A percentile compares a stretch with the other conserved stretches of the same genome.
Conservation (phyloP, 176 grass and related monocot genomes). For the Guadua angustifolia region DNA sequence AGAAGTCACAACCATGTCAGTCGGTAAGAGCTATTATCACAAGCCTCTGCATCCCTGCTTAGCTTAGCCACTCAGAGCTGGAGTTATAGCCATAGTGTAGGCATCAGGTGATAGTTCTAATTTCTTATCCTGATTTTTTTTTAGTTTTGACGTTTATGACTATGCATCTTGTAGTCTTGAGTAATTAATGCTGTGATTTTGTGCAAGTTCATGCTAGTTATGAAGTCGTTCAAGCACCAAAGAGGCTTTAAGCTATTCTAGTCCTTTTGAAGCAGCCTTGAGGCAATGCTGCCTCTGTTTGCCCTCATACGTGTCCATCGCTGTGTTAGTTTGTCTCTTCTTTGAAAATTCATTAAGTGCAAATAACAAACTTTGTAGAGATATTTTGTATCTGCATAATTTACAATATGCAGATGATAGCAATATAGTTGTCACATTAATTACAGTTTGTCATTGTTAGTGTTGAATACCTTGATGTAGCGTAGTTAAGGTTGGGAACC, state of each 20-base stretch:
- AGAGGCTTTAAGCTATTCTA: not conserved
- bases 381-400: not conserved
- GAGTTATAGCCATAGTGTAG: too few species aligned
- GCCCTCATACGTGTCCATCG: not conserved
- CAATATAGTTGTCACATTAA: not conserved
- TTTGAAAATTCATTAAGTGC: not conserved
- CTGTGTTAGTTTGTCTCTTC: not conserved
- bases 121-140: too few species aligned
- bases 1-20: not conserved
- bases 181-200: not conserved
- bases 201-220: not conserved
- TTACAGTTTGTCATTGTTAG: not conserved
- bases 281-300: too few species aligned
- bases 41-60: not conserved
- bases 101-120: too few species aligned
- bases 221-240: not conserved
- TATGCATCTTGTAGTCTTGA: not conserved
- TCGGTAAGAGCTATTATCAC: not conserved
- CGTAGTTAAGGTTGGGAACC: not conserved
- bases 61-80: too few species aligned
- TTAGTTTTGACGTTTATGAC: not conserved
- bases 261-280: too few species aligned
- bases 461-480: not conserved
- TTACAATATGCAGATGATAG: not conserved
- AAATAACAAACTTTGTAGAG: slow-evolving; percentile 5